A percentile compares a stretch with the other conserved stretches of the same genome.
Evolutionary conservation across 1,284 basidiomycete species (phyloP).

Genomic region (Heimioporus retisporus): DNA sequence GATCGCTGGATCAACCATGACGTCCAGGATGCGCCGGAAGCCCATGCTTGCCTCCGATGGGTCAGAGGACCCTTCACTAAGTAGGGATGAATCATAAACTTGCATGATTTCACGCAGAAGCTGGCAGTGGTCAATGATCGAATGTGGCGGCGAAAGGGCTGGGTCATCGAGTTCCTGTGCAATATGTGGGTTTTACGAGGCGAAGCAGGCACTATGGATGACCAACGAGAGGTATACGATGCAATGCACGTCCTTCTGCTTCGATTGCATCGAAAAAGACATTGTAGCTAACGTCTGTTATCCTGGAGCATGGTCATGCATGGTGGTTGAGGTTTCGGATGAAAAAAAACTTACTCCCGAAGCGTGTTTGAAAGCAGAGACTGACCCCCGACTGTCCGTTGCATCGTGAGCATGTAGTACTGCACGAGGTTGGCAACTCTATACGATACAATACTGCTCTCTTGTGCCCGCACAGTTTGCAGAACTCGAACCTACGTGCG

Average conservation of each 20-base stretch:
- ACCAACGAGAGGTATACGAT: slow-evolving; percentile 78
- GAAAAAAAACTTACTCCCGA: slow-evolving; percentile 71
- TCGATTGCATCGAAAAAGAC: slow-evolving; percentile 91
- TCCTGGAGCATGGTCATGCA: slow-evolving; percentile 54
- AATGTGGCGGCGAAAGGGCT: slow-evolving; percentile 80
- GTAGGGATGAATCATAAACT: slow-evolving; percentile 87
- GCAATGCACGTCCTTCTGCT: slow-evolving; percentile 80
- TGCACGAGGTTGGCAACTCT: slow-evolving; percentile 95
- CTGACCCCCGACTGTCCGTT: slow-evolving; percentile 86
- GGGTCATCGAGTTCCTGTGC: slow-evolving; percentile 79
- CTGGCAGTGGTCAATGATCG: slow-evolving; percentile 84
- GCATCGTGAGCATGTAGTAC: slow-evolving; percentile 95
- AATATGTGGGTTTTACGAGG: too few species aligned
- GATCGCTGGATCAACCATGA: slow-evolving; percentile 86
- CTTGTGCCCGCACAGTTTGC: slow-evolving; percentile 94
- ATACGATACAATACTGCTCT: slow-evolving; percentile 92
- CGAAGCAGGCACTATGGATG: not conserved
- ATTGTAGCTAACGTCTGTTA: slow-evolving; percentile 83
- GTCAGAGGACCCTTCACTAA: slow-evolving; percentile 59
- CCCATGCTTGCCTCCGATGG: slow-evolving; percentile 21
- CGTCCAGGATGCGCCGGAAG: slow-evolving; percentile 78
- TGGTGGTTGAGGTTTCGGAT: not conserved
- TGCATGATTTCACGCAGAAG: slow-evolving; percentile 89
- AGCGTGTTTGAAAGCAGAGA: slow-evolving; percentile 84
- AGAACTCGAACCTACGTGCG: slow-evolving; percentile 79